Conservation (phyloP, 192 early-diverging fungal genomes). For the Umbelopsis isabellina region DNA sequence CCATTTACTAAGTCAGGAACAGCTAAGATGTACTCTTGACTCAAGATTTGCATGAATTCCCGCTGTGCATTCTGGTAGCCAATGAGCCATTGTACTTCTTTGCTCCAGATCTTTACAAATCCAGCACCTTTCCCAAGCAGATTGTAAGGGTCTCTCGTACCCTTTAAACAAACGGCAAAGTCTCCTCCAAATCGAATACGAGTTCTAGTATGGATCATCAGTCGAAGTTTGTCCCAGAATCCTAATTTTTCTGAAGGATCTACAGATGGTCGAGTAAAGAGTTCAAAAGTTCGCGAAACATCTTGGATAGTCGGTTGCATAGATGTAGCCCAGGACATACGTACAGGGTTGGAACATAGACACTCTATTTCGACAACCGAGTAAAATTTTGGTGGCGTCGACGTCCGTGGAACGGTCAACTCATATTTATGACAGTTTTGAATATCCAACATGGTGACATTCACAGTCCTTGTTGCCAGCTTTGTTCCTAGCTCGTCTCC, state of each 20-base stretch:
- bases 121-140: constrained; percentile 43
- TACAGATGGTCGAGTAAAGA: constrained; percentile 42
- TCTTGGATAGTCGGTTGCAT: constrained; percentile 49
- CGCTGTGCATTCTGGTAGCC: constrained; percentile 43
- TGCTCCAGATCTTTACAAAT: constrained; percentile 41
- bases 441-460: neutral
- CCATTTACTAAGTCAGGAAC: constrained; percentile 47
- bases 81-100: constrained; percentile 36
- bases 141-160: constrained; percentile 46
- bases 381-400: constrained; percentile 47
- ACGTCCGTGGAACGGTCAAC: constrained; percentile 33
- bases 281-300: constrained; percentile 37
- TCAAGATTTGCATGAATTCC: constrained; percentile 48
- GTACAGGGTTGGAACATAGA: neutral
- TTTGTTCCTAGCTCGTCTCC: constrained; percentile 40
- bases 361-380: constrained; percentile 44
- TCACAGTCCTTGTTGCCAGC: constrained; percentile 32
- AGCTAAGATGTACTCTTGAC: constrained; percentile 42
- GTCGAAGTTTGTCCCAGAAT: constrained; percentile 50
- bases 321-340: constrained; percentile 38
- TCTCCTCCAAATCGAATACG: constrained; percentile 41
- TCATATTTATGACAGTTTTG: constrained; percentile 24
- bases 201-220: constrained; percentile 45
- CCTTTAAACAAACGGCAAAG: constrained; percentile 42
- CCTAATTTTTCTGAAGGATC: constrained; percentile 46